phyloP scores from a whole-genome alignment of 768 basidiomycete genomes.

The Russula brevipes region DNA sequence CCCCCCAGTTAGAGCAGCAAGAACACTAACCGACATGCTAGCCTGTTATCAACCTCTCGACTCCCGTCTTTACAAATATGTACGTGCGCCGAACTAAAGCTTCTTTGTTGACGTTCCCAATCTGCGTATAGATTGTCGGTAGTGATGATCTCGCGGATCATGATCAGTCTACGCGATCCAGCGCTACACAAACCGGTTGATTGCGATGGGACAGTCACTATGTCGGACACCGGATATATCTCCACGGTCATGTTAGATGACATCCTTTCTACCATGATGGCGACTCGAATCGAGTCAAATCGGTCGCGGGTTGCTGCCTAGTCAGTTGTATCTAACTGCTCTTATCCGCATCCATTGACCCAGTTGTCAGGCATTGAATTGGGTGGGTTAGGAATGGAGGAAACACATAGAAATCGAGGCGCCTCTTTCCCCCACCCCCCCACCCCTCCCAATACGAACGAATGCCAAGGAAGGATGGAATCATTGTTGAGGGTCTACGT shows the following conservation, averaged over 20 bases:
- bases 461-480: too few relatives aligned
- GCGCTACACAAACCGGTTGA: neutral
- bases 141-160: constrained; percentile 19
- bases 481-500: neutral
- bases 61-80: constrained; percentile 11
- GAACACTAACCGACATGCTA: neutral
- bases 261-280: too few relatives aligned
- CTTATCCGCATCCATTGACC: neutral
- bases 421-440: too few relatives aligned
- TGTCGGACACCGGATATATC: neutral
- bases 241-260: constrained; percentile 1
- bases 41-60: neutral
- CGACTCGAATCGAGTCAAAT: neutral
- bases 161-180: constrained; percentile 22
- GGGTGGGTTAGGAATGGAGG: neutral
- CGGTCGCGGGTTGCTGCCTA: neutral
- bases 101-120: neutral
- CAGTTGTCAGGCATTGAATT: neutral
- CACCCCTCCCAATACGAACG: neutral
- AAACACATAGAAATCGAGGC: neutral
- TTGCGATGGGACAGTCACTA: neutral
- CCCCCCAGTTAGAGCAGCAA: neutral
- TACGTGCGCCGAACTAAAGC: neutral
- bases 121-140: constrained; percentile 7
- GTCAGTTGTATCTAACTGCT: neutral